Evolutionary conservation across 164 flowering plant species (phyloP).

Genomic region (Nymphaea colorata): DNA sequence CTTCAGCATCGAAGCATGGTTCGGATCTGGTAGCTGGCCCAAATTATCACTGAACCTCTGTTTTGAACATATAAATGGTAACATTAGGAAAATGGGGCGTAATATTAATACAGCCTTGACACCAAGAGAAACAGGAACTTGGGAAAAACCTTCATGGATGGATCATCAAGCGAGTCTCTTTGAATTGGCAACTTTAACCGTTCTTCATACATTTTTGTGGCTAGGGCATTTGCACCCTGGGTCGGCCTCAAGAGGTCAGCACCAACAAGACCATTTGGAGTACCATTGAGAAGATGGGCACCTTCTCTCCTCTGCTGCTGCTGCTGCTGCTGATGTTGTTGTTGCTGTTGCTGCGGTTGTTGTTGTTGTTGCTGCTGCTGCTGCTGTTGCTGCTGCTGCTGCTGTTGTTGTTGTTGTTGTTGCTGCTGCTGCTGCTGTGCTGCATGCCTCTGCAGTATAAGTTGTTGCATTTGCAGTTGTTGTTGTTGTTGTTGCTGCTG

Average conservation of each 20-base stretch:
- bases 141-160: slow-evolving; percentile 61
- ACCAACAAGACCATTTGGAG: slow-evolving; percentile 62
- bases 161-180: slow-evolving; percentile 86
- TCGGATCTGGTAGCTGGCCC: slow-evolving; percentile 75
- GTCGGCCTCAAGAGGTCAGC: slow-evolving; percentile 65
- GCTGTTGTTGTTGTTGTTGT: slow-evolving; percentile 66
- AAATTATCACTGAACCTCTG: slow-evolving; percentile 75
- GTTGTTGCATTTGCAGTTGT: slow-evolving; percentile 11
- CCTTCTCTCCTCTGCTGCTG: slow-evolving; percentile 64
- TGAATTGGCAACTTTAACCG: slow-evolving; percentile 60
- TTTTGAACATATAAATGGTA: slow-evolving; percentile 17
- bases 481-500: slow-evolving; percentile 40
- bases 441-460: no score
- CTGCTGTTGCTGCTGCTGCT: slow-evolving; percentile 43
- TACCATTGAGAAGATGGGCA: slow-evolving; percentile 69
- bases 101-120: background rate
- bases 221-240: slow-evolving; percentile 84
- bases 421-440: slow-evolving; percentile 48
- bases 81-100: background rate
- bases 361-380: slow-evolving; percentile 53
- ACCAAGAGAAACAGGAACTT: background rate
- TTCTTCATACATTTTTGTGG: slow-evolving; percentile 93
- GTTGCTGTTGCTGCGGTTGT: slow-evolving; percentile 48
- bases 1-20: slow-evolving; percentile 67
- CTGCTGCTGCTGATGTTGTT: slow-evolving; percentile 53